phyloP scores from a whole-genome alignment of 2,329 filamentous ascomycete genomes.

The Stagonosporopsis rhizophila region DNA sequence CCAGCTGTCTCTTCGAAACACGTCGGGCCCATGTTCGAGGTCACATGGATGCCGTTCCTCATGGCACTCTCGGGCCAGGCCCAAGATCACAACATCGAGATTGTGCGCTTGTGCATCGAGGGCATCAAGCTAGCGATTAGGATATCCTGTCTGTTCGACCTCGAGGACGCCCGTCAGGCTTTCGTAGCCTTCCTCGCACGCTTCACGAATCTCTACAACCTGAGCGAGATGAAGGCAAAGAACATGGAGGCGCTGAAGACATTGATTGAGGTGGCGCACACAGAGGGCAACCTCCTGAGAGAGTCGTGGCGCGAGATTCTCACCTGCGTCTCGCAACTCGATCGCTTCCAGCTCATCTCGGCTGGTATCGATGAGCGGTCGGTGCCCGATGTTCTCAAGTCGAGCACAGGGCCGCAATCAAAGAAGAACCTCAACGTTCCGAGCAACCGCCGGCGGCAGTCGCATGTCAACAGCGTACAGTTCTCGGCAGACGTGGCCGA shows the following conservation, averaged over 20 bases:
- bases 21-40: slow-evolving; percentile 97
- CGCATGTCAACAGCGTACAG: slow-evolving; percentile 53
- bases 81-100: slow-evolving; percentile 92
- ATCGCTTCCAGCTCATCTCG: slow-evolving; percentile 92
- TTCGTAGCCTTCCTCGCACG: slow-evolving; percentile 94
- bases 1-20: slow-evolving; percentile 93
- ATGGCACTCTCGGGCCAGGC: slow-evolving; percentile 92
- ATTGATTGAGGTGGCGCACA: slow-evolving; percentile 88
- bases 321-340: slow-evolving; percentile 93
- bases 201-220: slow-evolving; percentile 93
- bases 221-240: slow-evolving; percentile 93
- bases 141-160: slow-evolving; percentile 90
- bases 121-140: slow-evolving; percentile 93
- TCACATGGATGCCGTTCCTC: slow-evolving; percentile 99
- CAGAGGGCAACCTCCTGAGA: slow-evolving; percentile 87
- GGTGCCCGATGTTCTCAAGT: slow-evolving; percentile 84
- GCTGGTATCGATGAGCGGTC: slow-evolving; percentile 92
- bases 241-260: slow-evolving; percentile 94
- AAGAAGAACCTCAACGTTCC: slow-evolving; percentile 71
- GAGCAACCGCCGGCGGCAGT: slow-evolving; percentile 59
- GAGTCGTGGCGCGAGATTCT: slow-evolving; percentile 95
- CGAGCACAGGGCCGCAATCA: slow-evolving; percentile 69
- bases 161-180: slow-evolving; percentile 91
- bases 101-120: slow-evolving; percentile 91
- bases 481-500: slow-evolving; percentile 83